Percentiles rank a stretch among this genome's conserved stretches.
Evolutionary conservation across 345 rosid genomes (phyloP).

Genomic region (Anastatica hierochuntica): DNA sequence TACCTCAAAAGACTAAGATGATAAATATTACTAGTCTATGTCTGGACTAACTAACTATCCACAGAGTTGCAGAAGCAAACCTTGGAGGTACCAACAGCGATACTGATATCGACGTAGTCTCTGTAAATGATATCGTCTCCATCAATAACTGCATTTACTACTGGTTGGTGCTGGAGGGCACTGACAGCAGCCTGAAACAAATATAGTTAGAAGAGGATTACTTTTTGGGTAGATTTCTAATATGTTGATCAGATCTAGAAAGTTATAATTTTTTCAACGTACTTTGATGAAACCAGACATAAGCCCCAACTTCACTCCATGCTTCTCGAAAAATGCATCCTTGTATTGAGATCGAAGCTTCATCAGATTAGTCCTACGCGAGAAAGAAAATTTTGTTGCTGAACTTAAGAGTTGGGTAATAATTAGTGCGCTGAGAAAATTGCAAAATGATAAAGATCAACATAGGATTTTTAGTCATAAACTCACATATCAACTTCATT

Average conservation of each 20-base stretch:
- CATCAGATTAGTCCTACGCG: constrained; percentile 86
- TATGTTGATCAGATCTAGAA: background rate
- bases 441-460: background rate
- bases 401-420: background rate
- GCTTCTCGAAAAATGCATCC: constrained; percentile 91
- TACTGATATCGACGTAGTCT: constrained; percentile 88
- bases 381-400: background rate
- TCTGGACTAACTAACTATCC: background rate
- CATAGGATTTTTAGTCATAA: background rate
- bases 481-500: constrained; percentile 97
- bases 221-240: background rate
- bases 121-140: constrained; percentile 97
- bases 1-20: background rate
- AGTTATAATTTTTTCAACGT: background rate
- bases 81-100: constrained; percentile 69
- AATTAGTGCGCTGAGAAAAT: background rate
- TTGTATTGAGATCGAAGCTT: constrained; percentile 93
- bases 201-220: background rate
- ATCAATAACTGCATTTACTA: constrained; percentile 94
- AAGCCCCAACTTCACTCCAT: constrained; percentile 92
- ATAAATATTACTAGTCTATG: background rate
- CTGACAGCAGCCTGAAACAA: constrained; percentile 85
- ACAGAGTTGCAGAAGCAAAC: constrained; percentile 18
- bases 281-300: constrained; percentile 98
- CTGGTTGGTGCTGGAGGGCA: constrained; percentile 90